These are phyloP conservation scores for Xylaria palmicola DNA, from an alignment of 495 filamentous ascomycete species.

Conservation along the genomic window DNA sequence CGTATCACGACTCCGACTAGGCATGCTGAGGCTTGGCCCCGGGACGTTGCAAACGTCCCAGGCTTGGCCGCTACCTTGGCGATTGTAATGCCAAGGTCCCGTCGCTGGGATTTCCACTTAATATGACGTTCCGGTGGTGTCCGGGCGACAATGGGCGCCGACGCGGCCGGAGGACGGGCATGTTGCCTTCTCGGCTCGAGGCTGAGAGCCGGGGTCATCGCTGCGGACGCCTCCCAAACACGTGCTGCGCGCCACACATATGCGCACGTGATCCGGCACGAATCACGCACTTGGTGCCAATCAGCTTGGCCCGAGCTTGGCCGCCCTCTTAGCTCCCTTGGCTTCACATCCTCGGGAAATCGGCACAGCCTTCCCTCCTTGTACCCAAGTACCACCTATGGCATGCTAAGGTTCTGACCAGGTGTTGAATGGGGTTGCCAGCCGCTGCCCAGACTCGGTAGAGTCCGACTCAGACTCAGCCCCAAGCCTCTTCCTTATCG, in stretches of 20 bases:
- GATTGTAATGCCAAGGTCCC: neutral
- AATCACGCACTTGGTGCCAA: neutral
- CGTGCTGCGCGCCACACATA: neutral
- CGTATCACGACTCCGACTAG: neutral
- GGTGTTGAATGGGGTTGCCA: neutral
- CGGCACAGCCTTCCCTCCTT: neutral
- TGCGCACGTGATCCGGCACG: neutral
- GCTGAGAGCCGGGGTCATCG: neutral
- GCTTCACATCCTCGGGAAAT: neutral
- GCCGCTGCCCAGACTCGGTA: neutral
- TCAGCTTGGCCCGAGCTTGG: conserved; percentile 7
- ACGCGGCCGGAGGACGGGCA: no score
- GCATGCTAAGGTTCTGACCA: no score
- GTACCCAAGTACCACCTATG: no score
- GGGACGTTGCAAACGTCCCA: neutral
- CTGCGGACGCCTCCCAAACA: neutral
- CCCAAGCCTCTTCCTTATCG: no score
- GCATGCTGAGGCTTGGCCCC: conserved; percentile 2
- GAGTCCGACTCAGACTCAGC: neutral
- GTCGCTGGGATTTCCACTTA: neutral
- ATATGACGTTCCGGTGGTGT: neutral
- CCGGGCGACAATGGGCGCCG: no score
- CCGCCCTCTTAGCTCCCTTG: neutral
- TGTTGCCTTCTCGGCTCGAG: no score
- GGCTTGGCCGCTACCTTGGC: neutral